Evolutionary conservation across 306 rosid species (phyloP).

Genomic region (Abrus pulchellus): DNA sequence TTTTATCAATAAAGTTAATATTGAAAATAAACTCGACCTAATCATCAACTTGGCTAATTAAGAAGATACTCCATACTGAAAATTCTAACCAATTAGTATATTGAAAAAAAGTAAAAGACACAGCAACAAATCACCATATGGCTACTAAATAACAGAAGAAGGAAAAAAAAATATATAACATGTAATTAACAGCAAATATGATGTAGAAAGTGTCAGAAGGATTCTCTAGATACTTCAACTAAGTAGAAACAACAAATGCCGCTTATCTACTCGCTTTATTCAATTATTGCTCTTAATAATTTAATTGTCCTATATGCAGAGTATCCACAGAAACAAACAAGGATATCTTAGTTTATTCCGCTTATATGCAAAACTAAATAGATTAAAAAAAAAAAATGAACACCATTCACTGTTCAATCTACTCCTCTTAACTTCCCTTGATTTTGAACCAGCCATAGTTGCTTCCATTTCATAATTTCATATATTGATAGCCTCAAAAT

Average conservation of each 20-base stretch:
- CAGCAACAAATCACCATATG: no score
- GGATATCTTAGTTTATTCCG: background rate
- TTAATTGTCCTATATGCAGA: conserved; percentile 12
- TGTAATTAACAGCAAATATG: no score
- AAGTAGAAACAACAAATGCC: background rate
- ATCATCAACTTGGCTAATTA: no score
- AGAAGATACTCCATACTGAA: no score
- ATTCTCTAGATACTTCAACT: background rate
- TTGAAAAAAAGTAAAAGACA: no score
- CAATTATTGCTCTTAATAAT: conserved; percentile 2
- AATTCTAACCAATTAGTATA: no score
- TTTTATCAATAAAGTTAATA: no score
- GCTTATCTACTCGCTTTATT: background rate
- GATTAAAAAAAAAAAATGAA: background rate
- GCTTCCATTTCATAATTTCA: background rate
- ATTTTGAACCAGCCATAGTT: background rate
- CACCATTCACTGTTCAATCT: background rate
- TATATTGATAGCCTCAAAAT: conserved; percentile 2
- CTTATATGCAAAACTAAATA: background rate
- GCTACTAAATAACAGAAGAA: no score
- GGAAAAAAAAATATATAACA: no score
- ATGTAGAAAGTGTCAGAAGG: no score
- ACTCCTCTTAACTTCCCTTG: conserved; percentile 1
- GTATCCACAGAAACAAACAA: background rate
- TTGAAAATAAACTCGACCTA: no score